Percentiles rank a stretch among this genome's conserved stretches.
Evolutionary conservation across 75 land plant species (phyloP).

Genomic region (Azolla pinnata): DNA sequence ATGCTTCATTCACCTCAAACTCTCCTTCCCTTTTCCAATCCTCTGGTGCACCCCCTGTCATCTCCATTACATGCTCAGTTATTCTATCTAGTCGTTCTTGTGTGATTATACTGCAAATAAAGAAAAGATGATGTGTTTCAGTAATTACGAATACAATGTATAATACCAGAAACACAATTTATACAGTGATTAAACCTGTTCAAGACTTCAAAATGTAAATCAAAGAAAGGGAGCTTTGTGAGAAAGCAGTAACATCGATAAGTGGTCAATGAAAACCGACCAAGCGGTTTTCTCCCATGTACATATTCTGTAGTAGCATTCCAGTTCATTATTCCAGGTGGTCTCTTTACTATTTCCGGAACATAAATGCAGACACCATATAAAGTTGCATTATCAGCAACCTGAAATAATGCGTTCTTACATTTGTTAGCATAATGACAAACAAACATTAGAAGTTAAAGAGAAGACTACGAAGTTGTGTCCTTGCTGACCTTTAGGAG

Average conservation of each 20-base stretch:
- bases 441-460: slow-evolving; percentile 1
- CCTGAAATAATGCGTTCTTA: slow-evolving; percentile 34
- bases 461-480: slow-evolving; percentile 7
- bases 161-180: slow-evolving; percentile 44
- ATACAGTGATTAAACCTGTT: slow-evolving; percentile 53
- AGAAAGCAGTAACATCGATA: slow-evolving; percentile 95
- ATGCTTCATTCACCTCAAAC: not conserved
- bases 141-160: slow-evolving; percentile 10
- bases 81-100: slow-evolving; percentile 95
- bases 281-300: slow-evolving; percentile 21
- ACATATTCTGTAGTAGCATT: slow-evolving; percentile 27
- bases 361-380: slow-evolving; percentile 96
- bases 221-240: slow-evolving; percentile 89
- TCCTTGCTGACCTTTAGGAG: slow-evolving; percentile 79
- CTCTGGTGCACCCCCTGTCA: slow-evolving; percentile 25
- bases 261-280: slow-evolving; percentile 78
- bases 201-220: slow-evolving; percentile 92
- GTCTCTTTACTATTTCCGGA: slow-evolving; percentile 79
- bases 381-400: slow-evolving; percentile 71
- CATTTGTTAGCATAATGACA: not conserved
- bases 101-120: slow-evolving; percentile 70
- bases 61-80: slow-evolving; percentile 69
- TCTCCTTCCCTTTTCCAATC: not conserved
- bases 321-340: slow-evolving; percentile 59
- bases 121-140: not conserved